Base-by-base conservation (phyloP, 1,284 basidiomycete genomes). In the Agroathelia rolfsii region DNA sequence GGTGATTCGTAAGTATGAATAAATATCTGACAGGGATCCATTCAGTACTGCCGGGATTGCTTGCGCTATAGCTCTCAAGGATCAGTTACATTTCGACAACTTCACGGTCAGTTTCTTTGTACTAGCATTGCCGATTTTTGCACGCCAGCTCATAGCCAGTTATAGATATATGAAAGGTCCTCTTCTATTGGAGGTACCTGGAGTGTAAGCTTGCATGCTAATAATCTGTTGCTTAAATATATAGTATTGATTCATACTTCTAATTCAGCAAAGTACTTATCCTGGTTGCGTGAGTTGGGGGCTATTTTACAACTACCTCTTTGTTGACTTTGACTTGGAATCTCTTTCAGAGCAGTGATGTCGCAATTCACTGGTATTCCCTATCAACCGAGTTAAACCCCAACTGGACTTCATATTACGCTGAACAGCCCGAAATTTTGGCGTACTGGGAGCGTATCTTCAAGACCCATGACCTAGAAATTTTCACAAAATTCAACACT, bases 91-190 rank as follows among this genome's bases (percentile, higher is more conserved):
- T 3, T 67, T 58, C 35, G 49, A 62, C 3, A 62, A 66, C 44
- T 70, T 72, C 38, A 62, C 56, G 26, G 68, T 69, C 36, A 30
- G 61, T 48, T 25, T 6, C 32, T 12, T 10, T 30, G 9, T 24
- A 29, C 5, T 11, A n/a, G n/a, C 12, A 16, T 14, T n/a, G n/a
- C n/a, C 14, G 15, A 23, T 8, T n/a, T 10, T 24, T 17, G 12
- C 12, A 18, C 22, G 11, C 22, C n/a, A 22, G n/a, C 11, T 2
- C 5, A 21, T 15, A 8, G 14, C 13, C 17, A 28, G 30, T 15
- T 18, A 14, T 42, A 72, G 69, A 71, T 72, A 25, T 69, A 62
- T 39, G 69, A 72, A 41, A 61, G 55, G 39, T 60, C 58, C 14
- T 47, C 50, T 18, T 46, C 52, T 21, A 50, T 69, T 19, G 68